phyloP scores from a whole-genome alignment of 768 basidiomycete genomes.

The Serendipita sp. region DNA sequence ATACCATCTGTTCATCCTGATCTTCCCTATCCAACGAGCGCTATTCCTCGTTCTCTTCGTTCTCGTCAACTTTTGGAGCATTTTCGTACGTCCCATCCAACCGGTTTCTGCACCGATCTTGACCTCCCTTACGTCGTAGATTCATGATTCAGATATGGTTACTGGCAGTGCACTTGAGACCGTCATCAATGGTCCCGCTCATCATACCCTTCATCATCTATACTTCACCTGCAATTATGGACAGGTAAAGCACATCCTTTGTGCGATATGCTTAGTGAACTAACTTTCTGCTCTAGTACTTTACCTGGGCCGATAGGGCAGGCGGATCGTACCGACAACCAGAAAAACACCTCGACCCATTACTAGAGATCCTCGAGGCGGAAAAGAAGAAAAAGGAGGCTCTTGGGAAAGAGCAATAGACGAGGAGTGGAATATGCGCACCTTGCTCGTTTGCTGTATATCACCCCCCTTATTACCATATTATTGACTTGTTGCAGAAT shows the following conservation, averaged over 20 bases:
- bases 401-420: not conserved
- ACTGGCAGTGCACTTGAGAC: slow-evolving; percentile 76
- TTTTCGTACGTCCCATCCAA: slow-evolving; percentile 42
- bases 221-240: slow-evolving; percentile 97
- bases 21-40: slow-evolving; percentile 80
- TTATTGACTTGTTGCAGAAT: not conserved
- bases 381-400: slow-evolving; percentile 8
- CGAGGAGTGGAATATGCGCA: not conserved
- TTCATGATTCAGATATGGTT: slow-evolving; percentile 99
- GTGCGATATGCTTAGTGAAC: slow-evolving; percentile 5
- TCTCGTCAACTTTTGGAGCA: slow-evolving; percentile 85
- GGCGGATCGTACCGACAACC: slow-evolving; percentile 85
- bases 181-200: slow-evolving; percentile 93
- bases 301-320: slow-evolving; percentile 81
- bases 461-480: not conserved
- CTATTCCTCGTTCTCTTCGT: slow-evolving; percentile 78
- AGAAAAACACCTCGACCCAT: slow-evolving; percentile 63
- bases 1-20: slow-evolving; percentile 79
- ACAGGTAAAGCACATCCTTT: slow-evolving; percentile 25
- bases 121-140: slow-evolving; percentile 29
- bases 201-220: slow-evolving; percentile 91
- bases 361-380: slow-evolving; percentile 44
- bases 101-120: too few relatives aligned
- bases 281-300: slow-evolving; percentile 47
- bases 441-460: not conserved